phyloP scores from a whole-genome alignment of 1,139 yeast genomes.

The Waltiozyma sp. region DNA sequence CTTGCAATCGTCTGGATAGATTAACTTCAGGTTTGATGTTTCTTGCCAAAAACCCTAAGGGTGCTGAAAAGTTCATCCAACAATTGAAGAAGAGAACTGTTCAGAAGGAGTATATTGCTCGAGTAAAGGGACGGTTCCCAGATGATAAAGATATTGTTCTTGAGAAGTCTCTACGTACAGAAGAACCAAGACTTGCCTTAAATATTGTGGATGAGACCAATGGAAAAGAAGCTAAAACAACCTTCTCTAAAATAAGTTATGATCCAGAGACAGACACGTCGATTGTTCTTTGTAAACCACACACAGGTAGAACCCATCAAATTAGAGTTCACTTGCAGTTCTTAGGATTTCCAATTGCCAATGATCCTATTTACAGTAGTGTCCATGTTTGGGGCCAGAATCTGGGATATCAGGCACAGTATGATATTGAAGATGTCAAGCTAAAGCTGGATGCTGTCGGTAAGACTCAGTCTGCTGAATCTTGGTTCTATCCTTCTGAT shows the following conservation, averaged over 20 bases:
- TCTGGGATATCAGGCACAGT: slow-evolving; percentile 31
- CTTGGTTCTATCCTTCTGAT: slow-evolving; percentile 33
- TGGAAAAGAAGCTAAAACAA: slow-evolving; percentile 30
- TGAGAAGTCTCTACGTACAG: slow-evolving; percentile 56
- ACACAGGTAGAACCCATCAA: slow-evolving; percentile 72
- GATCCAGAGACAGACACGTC: slow-evolving; percentile 31
- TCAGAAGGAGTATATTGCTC: slow-evolving; percentile 44
- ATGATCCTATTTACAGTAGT: slow-evolving; percentile 56
- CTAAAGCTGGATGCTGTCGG: slow-evolving; percentile 11
- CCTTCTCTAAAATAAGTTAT: slow-evolving; percentile 26
- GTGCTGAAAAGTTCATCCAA: slow-evolving; percentile 34
- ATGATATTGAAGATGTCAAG: slow-evolving; percentile 10
- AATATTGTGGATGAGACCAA: slow-evolving; percentile 12
- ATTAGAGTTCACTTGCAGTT: slow-evolving; percentile 62
- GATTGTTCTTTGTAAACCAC: slow-evolving; percentile 53
- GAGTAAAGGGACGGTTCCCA: slow-evolving; percentile 54
- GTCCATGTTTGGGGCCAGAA: slow-evolving; percentile 59
- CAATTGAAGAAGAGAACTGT: slow-evolving; percentile 32
- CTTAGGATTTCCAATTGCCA: slow-evolving; percentile 56
- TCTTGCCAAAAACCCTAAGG: slow-evolving; percentile 37
- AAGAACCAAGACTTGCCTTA: slow-evolving; percentile 48
- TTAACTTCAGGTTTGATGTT: slow-evolving; percentile 66
- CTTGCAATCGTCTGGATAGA: slow-evolving; percentile 64
- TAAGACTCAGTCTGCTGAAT: slow-evolving; percentile 7
- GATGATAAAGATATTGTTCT: slow-evolving; percentile 29